These are phyloP conservation scores for Lenwebbia sp. DNA, from an alignment of 345 rosid genomes.

Conservation along the genomic window DNA sequence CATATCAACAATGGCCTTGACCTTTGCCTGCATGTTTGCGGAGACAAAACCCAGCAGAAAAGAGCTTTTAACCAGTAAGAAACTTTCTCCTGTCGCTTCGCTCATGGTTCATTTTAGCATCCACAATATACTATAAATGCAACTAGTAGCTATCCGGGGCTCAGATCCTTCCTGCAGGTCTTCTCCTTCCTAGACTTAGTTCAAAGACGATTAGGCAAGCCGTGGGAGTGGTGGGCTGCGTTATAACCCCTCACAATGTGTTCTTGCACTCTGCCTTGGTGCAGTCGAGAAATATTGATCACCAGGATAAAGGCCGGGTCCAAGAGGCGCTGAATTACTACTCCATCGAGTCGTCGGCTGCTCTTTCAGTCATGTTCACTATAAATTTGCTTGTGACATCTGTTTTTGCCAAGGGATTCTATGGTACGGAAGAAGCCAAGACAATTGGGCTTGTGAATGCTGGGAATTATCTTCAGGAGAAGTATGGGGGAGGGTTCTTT, in stretches of 20 bases:
- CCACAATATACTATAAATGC: not conserved
- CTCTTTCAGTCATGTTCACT: conserved; percentile 63
- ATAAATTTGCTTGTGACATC: conserved; percentile 88
- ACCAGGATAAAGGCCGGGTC: conserved; percentile 51
- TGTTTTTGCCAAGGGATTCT: conserved; percentile 81
- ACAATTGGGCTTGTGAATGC: conserved; percentile 80
- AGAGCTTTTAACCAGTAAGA: conserved; percentile 63
- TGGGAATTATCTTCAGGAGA: conserved; percentile 73
- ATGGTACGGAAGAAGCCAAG: conserved; percentile 63
- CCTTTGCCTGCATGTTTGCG: conserved; percentile 90
- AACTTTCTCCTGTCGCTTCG: not conserved
- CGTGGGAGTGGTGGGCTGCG: conserved; percentile 93
- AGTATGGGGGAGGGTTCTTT: conserved; percentile 78
- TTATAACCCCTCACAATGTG: conserved; percentile 93
- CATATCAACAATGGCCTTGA: conserved; percentile 66
- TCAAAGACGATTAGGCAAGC: conserved; percentile 90
- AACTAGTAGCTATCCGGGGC: not conserved
- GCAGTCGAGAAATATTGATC: conserved; percentile 76
- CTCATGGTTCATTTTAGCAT: not conserved
- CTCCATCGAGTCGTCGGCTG: conserved; percentile 68
- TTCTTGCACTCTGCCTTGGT: conserved; percentile 94
- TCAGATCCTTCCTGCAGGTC: conserved; percentile 32
- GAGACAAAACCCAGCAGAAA: conserved; percentile 74
- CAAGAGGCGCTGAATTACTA: conserved; percentile 91
- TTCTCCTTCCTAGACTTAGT: conserved; percentile 78